Base-by-base conservation (phyloP, 2,329 filamentous ascomycete species). In the Hypocrella siamensis region DNA sequence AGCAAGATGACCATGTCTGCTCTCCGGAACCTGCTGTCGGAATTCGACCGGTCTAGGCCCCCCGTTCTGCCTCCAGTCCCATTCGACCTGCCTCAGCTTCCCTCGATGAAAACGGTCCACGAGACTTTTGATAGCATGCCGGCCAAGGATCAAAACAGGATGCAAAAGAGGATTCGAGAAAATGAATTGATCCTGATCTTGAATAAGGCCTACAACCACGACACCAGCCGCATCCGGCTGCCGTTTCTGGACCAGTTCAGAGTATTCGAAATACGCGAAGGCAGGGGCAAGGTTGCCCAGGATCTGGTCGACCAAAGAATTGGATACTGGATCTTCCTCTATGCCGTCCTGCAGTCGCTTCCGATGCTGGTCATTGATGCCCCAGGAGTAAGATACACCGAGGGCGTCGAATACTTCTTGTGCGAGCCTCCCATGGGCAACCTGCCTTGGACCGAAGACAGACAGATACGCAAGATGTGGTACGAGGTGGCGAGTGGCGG, bases 41-140 rank as follows among this genome's bases (percentile, higher is more conserved):
- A 96, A 54, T 94, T 85, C 46, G 90, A 98, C 49, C 74, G 79
- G 37, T 88, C 81, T 7, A 82, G 78, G 11, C 84, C 88, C 1
- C 90, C 90, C 0, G 85, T 96, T 1, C 71, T 88, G 36, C 90
- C 90, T 1, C 84, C 88, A 0, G 75, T 96, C 34, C 88, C 90
- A 0, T 96, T 88, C 46, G 88, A 96, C 48, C 63, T 83, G 4
- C 88, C 90, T 3, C 69, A 76, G 40, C 56, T 92, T 17, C 88
- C 88, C 1, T 69, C 67, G 1, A 67, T 92, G 44, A 63, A 67
- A 19, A 61, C 71, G 2, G 65, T 84, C 14, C 65, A 77, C 34
- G 65, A 71, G 26, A 78, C 74, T 27, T 80, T 72, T 47, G 56
- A 67, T 38, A 65, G 65, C 2, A 62, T 83, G 19, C 68, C 81